These are phyloP conservation scores for Lipomyces yamadae DNA, from an alignment of 805 yeast species.

Conservation along the genomic window DNA sequence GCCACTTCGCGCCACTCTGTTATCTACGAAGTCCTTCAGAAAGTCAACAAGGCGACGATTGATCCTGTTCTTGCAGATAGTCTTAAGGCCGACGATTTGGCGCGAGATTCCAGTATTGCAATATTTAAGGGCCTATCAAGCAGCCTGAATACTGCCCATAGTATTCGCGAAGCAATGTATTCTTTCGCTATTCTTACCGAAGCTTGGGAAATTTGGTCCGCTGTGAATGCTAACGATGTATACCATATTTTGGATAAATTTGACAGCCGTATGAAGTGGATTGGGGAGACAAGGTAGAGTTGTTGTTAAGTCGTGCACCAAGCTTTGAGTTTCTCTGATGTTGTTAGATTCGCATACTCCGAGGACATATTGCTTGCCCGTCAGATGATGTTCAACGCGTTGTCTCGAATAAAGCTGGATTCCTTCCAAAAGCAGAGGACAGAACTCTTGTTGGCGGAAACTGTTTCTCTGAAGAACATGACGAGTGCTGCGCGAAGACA, in stretches of 20 bases:
- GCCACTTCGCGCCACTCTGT: conserved; percentile 33
- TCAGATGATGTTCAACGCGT: conserved; percentile 4
- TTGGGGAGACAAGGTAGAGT: conserved; percentile 11
- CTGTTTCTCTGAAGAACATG: conserved; percentile 9
- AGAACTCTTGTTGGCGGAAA: conserved; percentile 4
- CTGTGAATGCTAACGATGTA: background rate
- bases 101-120: conserved; percentile 12
- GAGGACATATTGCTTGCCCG: conserved; percentile 26
- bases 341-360: conserved; percentile 14
- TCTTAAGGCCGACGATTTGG: background rate
- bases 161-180: conserved; percentile 9
- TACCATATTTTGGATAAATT: background rate
- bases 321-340: background rate
- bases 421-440: background rate
- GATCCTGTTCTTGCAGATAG: background rate
- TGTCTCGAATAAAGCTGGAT: background rate
- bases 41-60: background rate
- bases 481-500: conserved; percentile 26
- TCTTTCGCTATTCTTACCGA: conserved; percentile 23
- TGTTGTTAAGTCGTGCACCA: background rate
- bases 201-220: conserved; percentile 13
- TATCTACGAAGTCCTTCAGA: conserved; percentile 18
- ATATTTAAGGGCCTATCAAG: conserved; percentile 3
- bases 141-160: conserved; percentile 3
- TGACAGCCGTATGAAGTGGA: conserved; percentile 7